Percentiles rank a stretch among this genome's conserved stretches.
Conservation (phyloP, 1,284 basidiomycete species). For the Microbotryum silenes-acaulis region DNA sequence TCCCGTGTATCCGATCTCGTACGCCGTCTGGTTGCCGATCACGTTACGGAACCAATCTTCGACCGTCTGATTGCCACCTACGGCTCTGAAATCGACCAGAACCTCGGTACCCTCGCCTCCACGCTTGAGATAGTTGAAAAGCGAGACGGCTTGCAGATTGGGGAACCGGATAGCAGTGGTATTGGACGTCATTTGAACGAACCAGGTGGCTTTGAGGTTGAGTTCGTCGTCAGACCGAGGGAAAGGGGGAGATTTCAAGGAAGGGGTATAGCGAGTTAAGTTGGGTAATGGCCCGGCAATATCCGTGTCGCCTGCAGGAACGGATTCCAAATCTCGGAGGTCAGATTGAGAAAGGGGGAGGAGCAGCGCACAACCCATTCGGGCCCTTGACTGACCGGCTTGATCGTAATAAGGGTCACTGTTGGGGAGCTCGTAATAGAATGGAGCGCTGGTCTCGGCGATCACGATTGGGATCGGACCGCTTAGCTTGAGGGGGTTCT, state of each 20-base stretch:
- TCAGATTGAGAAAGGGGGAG: no score
- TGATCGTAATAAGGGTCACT: constrained; percentile 17
- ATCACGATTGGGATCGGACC: constrained; percentile 30
- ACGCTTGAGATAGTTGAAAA: constrained; percentile 34
- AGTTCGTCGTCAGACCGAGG: constrained; percentile 27
- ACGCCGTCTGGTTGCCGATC: constrained; percentile 24
- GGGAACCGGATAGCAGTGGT: constrained; percentile 28
- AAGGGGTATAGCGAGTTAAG: constrained; percentile 12
- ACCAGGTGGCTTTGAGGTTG: constrained; percentile 33
- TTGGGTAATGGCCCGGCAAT: constrained; percentile 22
- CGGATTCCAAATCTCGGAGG: no score
- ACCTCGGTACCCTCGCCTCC: constrained; percentile 8
- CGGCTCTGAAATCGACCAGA: constrained; percentile 24
- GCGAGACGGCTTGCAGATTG: constrained; percentile 27
- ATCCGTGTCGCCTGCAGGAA: constrained; percentile 25
- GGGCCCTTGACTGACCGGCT: background rate
- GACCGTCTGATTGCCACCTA: constrained; percentile 23
- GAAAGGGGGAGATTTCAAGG: constrained; percentile 14
- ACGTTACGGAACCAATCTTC: constrained; percentile 22
- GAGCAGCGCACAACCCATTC: no score
- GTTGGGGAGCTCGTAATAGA: constrained; percentile 30
- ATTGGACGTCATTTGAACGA: constrained; percentile 31
- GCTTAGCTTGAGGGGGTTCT: constrained; percentile 15
- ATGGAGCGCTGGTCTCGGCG: constrained; percentile 32
- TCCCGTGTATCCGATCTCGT: constrained; percentile 10